Conservation (phyloP, 2,329 filamentous ascomycete species). For the Aspergillus ustus region DNA sequence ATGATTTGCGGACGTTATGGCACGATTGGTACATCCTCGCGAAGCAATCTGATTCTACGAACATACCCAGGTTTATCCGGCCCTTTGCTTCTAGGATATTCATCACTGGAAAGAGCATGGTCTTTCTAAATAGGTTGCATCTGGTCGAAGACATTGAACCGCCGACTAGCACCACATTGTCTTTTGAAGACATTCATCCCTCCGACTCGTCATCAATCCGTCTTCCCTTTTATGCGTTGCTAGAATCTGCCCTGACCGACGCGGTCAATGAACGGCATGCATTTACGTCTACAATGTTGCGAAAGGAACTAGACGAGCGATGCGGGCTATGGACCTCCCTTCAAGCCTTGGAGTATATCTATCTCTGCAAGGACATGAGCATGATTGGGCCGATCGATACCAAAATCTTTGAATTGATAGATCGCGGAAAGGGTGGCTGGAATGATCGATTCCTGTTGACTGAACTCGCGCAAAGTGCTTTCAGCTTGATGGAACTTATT, state of each 20-base stretch:
- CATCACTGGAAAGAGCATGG: constrained; percentile 83
- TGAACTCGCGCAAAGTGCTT: constrained; percentile 75
- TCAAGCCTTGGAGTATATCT: constrained; percentile 71
- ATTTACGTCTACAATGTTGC: constrained; percentile 69
- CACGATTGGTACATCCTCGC: constrained; percentile 72
- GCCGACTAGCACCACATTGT: constrained; percentile 42
- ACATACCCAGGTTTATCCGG: constrained; percentile 76
- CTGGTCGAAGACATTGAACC: constrained; percentile 39
- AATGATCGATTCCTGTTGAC: constrained; percentile 81
- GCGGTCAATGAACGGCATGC: constrained; percentile 79
- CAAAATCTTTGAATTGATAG: constrained; percentile 75
- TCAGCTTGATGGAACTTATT: constrained; percentile 57
- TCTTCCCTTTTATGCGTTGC: constrained; percentile 65
- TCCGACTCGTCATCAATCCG: constrained; percentile 37
- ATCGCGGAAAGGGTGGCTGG: constrained; percentile 66
- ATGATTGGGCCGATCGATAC: constrained; percentile 68
- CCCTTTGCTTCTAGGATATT: constrained; percentile 75
- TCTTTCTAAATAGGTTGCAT: constrained; percentile 76
- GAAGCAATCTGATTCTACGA: constrained; percentile 59
- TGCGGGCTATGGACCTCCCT: constrained; percentile 71
- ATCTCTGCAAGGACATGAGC: constrained; percentile 76
- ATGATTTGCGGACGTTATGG: constrained; percentile 73
- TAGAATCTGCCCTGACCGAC: constrained; percentile 70
- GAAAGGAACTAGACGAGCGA: constrained; percentile 67
- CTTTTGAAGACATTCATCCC: constrained; percentile 42